phyloP scores from a whole-genome alignment of 108 stramenopile genomes.

The Tribonema minus region DNA sequence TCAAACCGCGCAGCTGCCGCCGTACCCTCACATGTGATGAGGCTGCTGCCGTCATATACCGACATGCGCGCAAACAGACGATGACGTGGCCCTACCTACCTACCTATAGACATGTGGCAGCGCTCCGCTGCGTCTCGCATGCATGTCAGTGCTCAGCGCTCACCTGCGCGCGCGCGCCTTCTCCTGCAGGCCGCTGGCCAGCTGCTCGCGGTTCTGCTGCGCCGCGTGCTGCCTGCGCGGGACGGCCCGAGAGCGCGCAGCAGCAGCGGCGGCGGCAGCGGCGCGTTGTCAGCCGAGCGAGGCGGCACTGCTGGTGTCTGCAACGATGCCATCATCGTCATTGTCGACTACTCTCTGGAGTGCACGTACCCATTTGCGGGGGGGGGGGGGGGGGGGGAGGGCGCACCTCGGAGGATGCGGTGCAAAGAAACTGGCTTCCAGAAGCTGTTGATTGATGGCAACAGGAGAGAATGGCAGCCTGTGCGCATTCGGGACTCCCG shows the following conservation, averaged over 20 bases:
- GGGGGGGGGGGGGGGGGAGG: too few relatives aligned
- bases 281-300: not conserved
- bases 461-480: too few relatives aligned
- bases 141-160: too few relatives aligned
- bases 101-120: too few relatives aligned
- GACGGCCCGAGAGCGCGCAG: not conserved
- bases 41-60: too few relatives aligned
- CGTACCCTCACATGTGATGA: too few relatives aligned
- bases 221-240: constrained; percentile 22
- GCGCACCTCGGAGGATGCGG: not conserved
- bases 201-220: constrained; percentile 31
- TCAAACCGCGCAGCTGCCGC: too few relatives aligned
- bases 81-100: too few relatives aligned
- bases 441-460: not conserved
- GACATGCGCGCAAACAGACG: too few relatives aligned
- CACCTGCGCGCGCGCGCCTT: too few relatives aligned
- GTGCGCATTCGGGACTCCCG: too few relatives aligned
- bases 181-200: constrained; percentile 14
- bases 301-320: not conserved
- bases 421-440: not conserved
- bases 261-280: not conserved
- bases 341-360: not conserved
- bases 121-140: too few relatives aligned
- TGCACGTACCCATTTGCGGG: not conserved
- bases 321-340: not conserved